Percentiles rank a stretch among this genome's conserved stretches.
These are phyloP conservation scores for Trametes cubensis DNA, from an alignment of 768 basidiomycete species.

Conservation along the genomic window DNA sequence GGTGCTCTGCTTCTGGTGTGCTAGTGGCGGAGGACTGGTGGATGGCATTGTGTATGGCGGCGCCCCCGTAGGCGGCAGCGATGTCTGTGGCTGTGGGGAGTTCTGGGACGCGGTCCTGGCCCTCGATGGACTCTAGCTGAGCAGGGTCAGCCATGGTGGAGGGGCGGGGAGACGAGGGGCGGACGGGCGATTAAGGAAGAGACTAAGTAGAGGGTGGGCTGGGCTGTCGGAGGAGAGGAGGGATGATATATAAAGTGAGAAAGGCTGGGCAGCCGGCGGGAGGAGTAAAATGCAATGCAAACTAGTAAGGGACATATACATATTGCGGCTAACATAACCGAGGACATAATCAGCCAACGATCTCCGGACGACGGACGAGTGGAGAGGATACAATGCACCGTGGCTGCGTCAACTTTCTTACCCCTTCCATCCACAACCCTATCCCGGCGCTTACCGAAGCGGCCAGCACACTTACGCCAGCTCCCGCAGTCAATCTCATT, in stretches of 20 bases:
- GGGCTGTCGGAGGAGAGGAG: not conserved
- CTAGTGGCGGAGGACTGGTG: not conserved
- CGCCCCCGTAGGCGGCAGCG: slow-evolving; percentile 20
- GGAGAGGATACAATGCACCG: no score
- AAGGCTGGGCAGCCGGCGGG: not conserved
- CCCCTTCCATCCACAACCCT: no score
- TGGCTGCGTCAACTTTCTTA: no score
- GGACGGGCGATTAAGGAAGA: slow-evolving; percentile 5
- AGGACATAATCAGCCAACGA: not conserved
- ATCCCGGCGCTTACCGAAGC: not conserved
- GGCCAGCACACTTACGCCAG: not conserved
- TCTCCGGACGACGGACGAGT: not conserved
- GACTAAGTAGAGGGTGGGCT: not conserved
- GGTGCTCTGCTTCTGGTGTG: not conserved
- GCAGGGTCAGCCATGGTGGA: slow-evolving; percentile 21
- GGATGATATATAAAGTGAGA: not conserved
- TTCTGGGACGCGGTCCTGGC: slow-evolving; percentile 22
- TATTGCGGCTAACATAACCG: not conserved
- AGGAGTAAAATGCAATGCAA: not conserved
- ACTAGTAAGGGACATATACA: no score
- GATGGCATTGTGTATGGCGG: slow-evolving; percentile 16
- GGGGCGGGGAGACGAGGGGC: not conserved
- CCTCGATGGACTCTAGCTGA: slow-evolving; percentile 24
- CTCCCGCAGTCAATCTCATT: no score
- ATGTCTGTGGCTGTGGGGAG: slow-evolving; percentile 20